Evolutionary conservation across 306 rosid genomes (phyloP), one percentile per base, ranked within the genome.

Genomic region (Arachis stenosperma): DNA sequence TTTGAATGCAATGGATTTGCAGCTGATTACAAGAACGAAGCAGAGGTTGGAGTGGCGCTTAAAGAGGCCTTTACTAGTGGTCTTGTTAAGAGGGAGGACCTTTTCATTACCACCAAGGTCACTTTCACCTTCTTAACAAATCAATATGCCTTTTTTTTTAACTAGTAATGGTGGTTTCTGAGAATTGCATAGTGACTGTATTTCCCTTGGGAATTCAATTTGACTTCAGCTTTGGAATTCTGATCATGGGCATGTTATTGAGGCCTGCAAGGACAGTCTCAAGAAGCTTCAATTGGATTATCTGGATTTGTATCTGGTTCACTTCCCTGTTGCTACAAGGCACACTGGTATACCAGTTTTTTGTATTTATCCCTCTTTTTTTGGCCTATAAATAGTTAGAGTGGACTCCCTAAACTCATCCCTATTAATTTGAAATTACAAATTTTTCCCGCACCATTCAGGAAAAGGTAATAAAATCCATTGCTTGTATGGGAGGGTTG

Each of bases 211-310:
- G 43, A 15, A 57, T 75, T 62, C 44, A 67, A 75, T 74, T 7
- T 75, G 42, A 58, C 61, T 86, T 84, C 89, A 91, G 97, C 96
- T 94, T 65, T 91, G 98, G 98, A 94, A 94, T 83, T 94, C 96
- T 43, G 98, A 94, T 82, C 98, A 94, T 65, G 97, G 97, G 52
- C 94, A 89, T 15, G 98, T 91, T 54, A 62, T 76, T 61, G 97
- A 83, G 86, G 97, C 98, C 9, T 91, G 97, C 55, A 86, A 94
- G 74, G 91, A 94, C 80, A 89, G 97, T 61, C 82, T 94, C 50
- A 85, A 94, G 86, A 94, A 91, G 81, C 96, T 94, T 81, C 86
- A 75, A 71, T 75, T 91, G 70, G 84, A 90, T 61, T 94, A 88
- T 77, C 87, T 94, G 75, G 97, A 94, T 84, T 73, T 94, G 1